phyloP scores from a whole-genome alignment of 495 filamentous ascomycete genomes.

The Trichoderma parareesei region DNA sequence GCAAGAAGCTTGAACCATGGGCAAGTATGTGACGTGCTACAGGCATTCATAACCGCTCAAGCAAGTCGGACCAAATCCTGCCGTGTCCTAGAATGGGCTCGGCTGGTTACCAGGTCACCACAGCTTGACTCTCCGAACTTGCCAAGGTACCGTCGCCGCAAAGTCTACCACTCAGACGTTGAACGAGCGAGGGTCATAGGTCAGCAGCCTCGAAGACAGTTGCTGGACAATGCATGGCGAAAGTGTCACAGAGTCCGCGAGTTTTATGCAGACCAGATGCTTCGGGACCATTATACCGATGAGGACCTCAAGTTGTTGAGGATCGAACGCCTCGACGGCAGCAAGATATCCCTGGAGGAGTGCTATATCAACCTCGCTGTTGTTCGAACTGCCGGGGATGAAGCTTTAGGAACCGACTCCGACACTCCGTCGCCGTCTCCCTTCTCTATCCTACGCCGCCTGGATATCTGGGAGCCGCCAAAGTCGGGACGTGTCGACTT shows the following conservation, averaged over 20 bases:
- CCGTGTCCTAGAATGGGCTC: too few relatives aligned
- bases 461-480: slow-evolving; percentile 5
- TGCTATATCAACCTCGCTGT: slow-evolving; percentile 14
- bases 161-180: neutral
- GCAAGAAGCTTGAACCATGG: too few relatives aligned
- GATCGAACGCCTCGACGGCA: slow-evolving; percentile 8
- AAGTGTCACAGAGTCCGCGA: slow-evolving; percentile 11
- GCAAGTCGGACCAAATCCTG: too few relatives aligned
- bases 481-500: slow-evolving; percentile 3
- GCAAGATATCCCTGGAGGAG: neutral
- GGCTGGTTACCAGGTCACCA: neutral
- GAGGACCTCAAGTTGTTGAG: neutral
- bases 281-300: neutral
- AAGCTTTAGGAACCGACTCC: too few relatives aligned
- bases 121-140: slow-evolving; percentile 2
- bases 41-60: too few relatives aligned
- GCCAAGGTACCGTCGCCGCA: slow-evolving; percentile 1
- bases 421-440: neutral
- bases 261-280: slow-evolving; percentile 14
- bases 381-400: neutral
- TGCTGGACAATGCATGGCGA: slow-evolving; percentile 13
- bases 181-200: neutral
- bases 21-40: too few relatives aligned
- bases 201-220: neutral
- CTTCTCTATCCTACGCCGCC: neutral